A percentile compares a stretch with the other conserved stretches of the same genome.
Conservation (phyloP, 1,139 yeast species). For the Geotrichum citri-aurantii region DNA sequence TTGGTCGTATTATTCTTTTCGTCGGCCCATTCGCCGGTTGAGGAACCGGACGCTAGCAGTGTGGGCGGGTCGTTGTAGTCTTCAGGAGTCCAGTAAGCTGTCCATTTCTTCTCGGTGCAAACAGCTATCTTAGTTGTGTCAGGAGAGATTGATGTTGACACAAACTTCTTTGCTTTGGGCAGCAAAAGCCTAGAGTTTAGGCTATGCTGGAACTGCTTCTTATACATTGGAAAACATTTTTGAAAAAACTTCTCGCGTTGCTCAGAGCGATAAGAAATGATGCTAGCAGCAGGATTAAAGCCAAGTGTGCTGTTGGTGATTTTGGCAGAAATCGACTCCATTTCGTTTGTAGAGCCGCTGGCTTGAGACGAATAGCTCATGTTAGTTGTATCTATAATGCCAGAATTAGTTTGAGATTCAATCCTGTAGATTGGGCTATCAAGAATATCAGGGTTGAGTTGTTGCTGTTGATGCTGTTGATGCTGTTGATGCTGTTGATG, state of each 20-base stretch:
- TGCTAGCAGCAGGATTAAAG: slow-evolving; percentile 12
- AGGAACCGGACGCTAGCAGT: slow-evolving; percentile 61
- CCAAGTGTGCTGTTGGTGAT: not conserved
- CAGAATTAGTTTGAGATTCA: slow-evolving; percentile 9
- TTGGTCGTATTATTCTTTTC: not conserved
- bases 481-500: slow-evolving; percentile 3
- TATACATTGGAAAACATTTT: slow-evolving; percentile 76
- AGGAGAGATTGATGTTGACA: slow-evolving; percentile 60
- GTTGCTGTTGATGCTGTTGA: slow-evolving; percentile 4
- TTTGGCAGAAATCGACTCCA: not conserved
- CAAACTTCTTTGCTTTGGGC: slow-evolving; percentile 44
- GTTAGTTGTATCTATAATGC: slow-evolving; percentile 8
- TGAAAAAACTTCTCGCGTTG: slow-evolving; percentile 43
- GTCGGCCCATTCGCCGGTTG: slow-evolving; percentile 47
- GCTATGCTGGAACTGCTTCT: slow-evolving; percentile 58
- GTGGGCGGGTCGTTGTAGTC: slow-evolving; percentile 46
- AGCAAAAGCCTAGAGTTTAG: slow-evolving; percentile 55
- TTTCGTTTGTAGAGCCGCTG: not conserved
- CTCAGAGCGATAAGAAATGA: slow-evolving; percentile 19
- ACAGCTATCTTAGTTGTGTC: slow-evolving; percentile 59
- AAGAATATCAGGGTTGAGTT: not conserved
- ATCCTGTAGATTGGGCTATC: slow-evolving; percentile 4
- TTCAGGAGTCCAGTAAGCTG: slow-evolving; percentile 51
- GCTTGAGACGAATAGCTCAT: slow-evolving; percentile 8
- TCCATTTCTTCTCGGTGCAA: slow-evolving; percentile 65